phyloP scores from a whole-genome alignment of 2,329 filamentous ascomycete genomes.

The Chalara sp. region DNA sequence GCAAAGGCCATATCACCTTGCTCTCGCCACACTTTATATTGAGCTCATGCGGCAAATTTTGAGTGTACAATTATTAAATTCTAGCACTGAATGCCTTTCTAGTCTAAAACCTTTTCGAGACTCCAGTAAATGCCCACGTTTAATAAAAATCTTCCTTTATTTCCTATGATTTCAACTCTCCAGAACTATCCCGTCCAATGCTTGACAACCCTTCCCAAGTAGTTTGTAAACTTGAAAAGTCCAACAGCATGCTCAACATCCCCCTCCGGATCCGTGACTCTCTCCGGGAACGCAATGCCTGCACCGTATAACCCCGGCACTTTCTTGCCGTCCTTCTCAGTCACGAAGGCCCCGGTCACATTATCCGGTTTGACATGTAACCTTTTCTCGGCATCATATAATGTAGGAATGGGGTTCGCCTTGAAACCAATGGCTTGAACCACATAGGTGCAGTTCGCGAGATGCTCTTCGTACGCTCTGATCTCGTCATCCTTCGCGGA shows the following conservation, averaged over 20 bases:
- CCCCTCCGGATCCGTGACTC: slow-evolving; percentile 51
- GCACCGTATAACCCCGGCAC: slow-evolving; percentile 51
- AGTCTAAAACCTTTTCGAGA: background rate
- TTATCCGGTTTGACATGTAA: slow-evolving; percentile 27
- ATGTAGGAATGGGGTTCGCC: slow-evolving; percentile 40
- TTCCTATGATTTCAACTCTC: too few species aligned
- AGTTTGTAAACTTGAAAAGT: slow-evolving; percentile 61
- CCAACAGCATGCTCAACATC: slow-evolving; percentile 58
- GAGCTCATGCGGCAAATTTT: too few species aligned
- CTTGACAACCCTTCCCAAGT: slow-evolving; percentile 46
- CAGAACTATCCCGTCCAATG: slow-evolving; percentile 32
- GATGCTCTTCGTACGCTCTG: slow-evolving; percentile 35
- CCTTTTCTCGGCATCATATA: slow-evolving; percentile 28
- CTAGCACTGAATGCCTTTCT: too few species aligned
- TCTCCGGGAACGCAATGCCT: slow-evolving; percentile 57
- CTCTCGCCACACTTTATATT: too few species aligned
- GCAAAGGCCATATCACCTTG: too few species aligned
- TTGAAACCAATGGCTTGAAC: slow-evolving; percentile 55
- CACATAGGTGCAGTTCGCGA: slow-evolving; percentile 45
- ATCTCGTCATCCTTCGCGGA: slow-evolving; percentile 30
- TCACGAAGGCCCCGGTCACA: slow-evolving; percentile 36
- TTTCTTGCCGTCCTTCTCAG: slow-evolving; percentile 33
- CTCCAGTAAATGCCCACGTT: background rate
- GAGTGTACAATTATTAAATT: too few species aligned
- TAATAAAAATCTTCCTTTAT: background rate